Conservation (phyloP, 202 grass and related monocot species). For the Setaria italica region DNA sequence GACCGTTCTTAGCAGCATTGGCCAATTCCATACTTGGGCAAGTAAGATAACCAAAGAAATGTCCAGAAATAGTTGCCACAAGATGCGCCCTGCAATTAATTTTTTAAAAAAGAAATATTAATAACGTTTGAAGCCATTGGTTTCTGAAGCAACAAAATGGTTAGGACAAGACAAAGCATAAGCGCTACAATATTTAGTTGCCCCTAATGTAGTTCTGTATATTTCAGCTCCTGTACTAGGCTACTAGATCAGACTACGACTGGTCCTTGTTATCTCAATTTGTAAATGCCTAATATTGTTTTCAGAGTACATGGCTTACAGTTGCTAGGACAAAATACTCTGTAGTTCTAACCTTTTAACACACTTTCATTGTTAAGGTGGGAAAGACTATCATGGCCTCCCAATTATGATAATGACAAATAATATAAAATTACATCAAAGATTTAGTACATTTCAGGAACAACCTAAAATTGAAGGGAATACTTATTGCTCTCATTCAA, state of each 20-base stretch:
- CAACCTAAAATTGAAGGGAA: background rate
- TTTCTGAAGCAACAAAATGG: background rate
- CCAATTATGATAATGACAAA: background rate
- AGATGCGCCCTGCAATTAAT: conserved; percentile 66
- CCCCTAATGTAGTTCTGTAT: background rate
- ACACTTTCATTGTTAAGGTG: background rate
- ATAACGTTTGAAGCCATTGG: background rate
- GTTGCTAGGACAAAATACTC: background rate
- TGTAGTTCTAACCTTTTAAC: background rate
- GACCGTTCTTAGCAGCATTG: conserved; percentile 56
- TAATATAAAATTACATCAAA: background rate
- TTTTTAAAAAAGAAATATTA: background rate
- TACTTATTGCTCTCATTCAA: background rate
- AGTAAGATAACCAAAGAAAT: conserved; percentile 67
- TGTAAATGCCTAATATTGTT: background rate
- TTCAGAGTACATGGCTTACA: background rate
- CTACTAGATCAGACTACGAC: background rate
- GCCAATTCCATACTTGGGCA: conserved; percentile 60
- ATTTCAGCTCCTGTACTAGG: background rate
- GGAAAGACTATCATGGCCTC: background rate
- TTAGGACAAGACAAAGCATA: background rate
- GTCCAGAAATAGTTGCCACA: conserved; percentile 60
- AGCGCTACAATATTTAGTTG: background rate
- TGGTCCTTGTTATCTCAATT: background rate
- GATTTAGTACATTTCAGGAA: background rate